phyloP scores from a whole-genome alignment of 1,139 yeast species.

The Kurtzmaniella quercitrusa region DNA sequence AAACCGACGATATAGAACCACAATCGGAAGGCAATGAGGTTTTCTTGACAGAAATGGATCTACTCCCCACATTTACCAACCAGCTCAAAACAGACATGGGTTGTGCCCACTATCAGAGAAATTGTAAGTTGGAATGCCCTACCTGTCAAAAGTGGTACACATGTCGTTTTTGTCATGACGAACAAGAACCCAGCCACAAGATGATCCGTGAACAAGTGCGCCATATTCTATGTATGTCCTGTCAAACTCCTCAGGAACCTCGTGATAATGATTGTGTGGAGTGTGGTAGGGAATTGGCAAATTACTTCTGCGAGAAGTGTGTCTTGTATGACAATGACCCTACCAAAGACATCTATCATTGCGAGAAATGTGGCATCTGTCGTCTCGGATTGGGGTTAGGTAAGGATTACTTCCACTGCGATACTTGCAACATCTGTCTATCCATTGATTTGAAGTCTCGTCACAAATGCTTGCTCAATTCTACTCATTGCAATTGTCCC shows the following conservation, averaged over 20 bases:
- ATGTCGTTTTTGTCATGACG: slow-evolving; percentile 85
- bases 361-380: slow-evolving; percentile 90
- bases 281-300: slow-evolving; percentile 66
- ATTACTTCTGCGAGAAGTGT: slow-evolving; percentile 74
- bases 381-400: slow-evolving; percentile 84
- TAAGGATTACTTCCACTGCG: slow-evolving; percentile 86
- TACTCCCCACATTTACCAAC: slow-evolving; percentile 6
- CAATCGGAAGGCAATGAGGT: slow-evolving; percentile 26
- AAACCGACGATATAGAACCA: neutral
- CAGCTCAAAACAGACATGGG: slow-evolving; percentile 50
- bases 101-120: slow-evolving; percentile 78
- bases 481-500: slow-evolving; percentile 90
- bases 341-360: slow-evolving; percentile 79
- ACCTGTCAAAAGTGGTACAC: slow-evolving; percentile 71
- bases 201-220: slow-evolving; percentile 60
- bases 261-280: slow-evolving; percentile 56
- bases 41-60: slow-evolving; percentile 46
- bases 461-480: slow-evolving; percentile 80
- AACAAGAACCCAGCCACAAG: slow-evolving; percentile 45
- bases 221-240: slow-evolving; percentile 76
- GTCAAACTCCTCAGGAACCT: slow-evolving; percentile 73
- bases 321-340: slow-evolving; percentile 81
- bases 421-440: slow-evolving; percentile 85
- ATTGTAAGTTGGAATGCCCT: slow-evolving; percentile 80
- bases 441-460: slow-evolving; percentile 72